Base-by-base conservation (phyloP, 2,329 filamentous ascomycete species). In the Aureobasidium sp. region DNA sequence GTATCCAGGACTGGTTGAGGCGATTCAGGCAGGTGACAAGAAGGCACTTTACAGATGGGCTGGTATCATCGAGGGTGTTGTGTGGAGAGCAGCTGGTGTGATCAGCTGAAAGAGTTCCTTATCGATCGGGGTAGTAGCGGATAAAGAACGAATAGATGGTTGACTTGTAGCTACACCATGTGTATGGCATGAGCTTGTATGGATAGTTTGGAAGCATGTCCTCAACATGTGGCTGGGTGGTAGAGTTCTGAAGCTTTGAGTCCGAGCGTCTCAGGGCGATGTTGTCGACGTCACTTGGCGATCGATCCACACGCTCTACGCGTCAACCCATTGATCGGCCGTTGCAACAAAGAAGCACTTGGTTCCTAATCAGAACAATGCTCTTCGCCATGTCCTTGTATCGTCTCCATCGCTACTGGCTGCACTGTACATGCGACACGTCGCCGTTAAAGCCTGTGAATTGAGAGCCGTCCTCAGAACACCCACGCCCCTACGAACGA, bases 1-100 rank as follows among this genome's bases (percentile, higher is more conserved):
- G 9, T 87, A 83, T 67, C 85, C 85, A 1, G 83, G 84, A 1
- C 72, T 87, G n/a, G 81, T 85, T 5, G 85, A 87, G 71, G 82
- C 79, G 57, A 75, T 87, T 50, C 82, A 85, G 31, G 79, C 67
- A 37, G 67, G 68, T 11, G 70, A 73, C 61, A 76, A 82, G 70
- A 68, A 57, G 9, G 67, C 64, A 6, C 68, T 76, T 9, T 64
- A 67, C 61, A 78, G 72, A 67, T 80, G 78, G 78, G 70, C 74
- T 27, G 72, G 67, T 0, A 76, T 80, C 60, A 72, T 77, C 29
- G 70, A 70, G 17, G 71, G 66, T 27, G 62, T 69, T 1, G 69
- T 78, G 7, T 67, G 70, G 17, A 67, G 63, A n/a, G 76, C 75
- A 6, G 71, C 56, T 44, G 56, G 54, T 22, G 61, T 60, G 24